Conservation (phyloP, 768 basidiomycete species). For the Clathrus columnatus region DNA sequence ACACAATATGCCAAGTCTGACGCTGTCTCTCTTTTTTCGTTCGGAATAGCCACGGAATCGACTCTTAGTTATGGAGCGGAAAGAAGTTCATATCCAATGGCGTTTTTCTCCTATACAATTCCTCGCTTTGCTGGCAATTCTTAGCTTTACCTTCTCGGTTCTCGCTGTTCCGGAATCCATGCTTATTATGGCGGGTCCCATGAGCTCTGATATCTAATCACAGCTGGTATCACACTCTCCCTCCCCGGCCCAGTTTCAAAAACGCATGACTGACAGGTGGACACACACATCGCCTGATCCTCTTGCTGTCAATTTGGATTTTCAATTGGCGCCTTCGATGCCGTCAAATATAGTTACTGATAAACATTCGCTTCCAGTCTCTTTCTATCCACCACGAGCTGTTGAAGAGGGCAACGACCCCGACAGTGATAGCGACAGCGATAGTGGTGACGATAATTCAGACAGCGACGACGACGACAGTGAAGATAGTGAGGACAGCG, state of each 20-base stretch:
- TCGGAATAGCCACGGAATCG: not conserved
- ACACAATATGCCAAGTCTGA: not conserved
- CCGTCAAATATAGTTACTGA: not conserved
- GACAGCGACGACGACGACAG: conserved; percentile 36
- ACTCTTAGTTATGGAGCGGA: not conserved
- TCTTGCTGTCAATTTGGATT: not conserved
- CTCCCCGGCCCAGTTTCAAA: not conserved
- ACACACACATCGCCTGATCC: not conserved
- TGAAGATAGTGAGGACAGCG: conserved; percentile 32
- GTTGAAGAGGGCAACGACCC: conserved; percentile 35
- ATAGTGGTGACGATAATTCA: conserved; percentile 21
- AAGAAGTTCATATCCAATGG: not conserved
- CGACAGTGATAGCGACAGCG: conserved; percentile 37
- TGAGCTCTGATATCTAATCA: not conserved
- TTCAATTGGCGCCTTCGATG: conserved; percentile 7
- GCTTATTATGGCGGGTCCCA: not conserved
- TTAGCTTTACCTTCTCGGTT: not conserved
- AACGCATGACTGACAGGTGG: not conserved
- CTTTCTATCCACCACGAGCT: conserved; percentile 3
- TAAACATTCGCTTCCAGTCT: not conserved
- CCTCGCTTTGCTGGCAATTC: conserved; percentile 7
- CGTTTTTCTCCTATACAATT: not conserved
- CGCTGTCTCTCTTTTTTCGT: not conserved
- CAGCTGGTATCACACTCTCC: not conserved
- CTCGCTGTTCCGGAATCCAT: not conserved